Evolutionary conservation across 148 eudicot genomes (phyloP), one percentile per base, ranked within the genome.

Genomic region (Simmondsia chinensis): DNA sequence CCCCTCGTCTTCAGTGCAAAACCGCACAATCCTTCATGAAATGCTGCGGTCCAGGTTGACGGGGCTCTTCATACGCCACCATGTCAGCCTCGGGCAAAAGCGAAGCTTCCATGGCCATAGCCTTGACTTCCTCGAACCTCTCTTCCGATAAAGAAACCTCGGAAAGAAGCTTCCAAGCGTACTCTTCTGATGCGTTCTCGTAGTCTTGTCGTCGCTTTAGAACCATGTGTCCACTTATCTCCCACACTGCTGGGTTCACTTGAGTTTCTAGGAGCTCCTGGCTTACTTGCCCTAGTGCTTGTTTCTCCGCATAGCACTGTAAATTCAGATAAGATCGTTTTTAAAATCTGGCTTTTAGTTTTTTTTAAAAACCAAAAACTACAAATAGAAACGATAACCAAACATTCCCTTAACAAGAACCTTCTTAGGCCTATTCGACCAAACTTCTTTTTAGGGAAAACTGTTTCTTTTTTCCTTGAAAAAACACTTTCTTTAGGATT

Each of bases 181-280:
- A 68, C 22, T 68, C 78, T 66, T 82, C 82, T 0, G 79, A 59
- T 9, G 95, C 91, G 34, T 62, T 73, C 20, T 71, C 79, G 14
- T 71, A 86, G 43, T 86, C 93, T 31, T 73, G 43, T 68, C 60
- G 73, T 49, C 82, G 66, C 60, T 82, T 87, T 37, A 87, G 59
- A 12, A 86, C 93, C 58, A 86, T 82, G 45, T 86, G 93, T 35
- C 93, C 93, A 30, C 82, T 69, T 9, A 86, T 86, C 56, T 86
- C 93, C 93, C 93, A 86, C 20, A 75, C 83, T 11, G 93, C 93
- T 17, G 96, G 93, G 57, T 82, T 82, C 48, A 86, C 84, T 61
- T 82, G 96, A 20, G 93, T 82, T 36, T 76, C 79, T 42, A 79
- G 65, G 29, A 86, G 57, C 63, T 82, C 87, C 19, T 47, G 44